Evolutionary conservation across 352 stramenopile species (phyloP), one percentile per base, ranked within the genome.

Genomic region (Aphanomyces stellatus): DNA sequence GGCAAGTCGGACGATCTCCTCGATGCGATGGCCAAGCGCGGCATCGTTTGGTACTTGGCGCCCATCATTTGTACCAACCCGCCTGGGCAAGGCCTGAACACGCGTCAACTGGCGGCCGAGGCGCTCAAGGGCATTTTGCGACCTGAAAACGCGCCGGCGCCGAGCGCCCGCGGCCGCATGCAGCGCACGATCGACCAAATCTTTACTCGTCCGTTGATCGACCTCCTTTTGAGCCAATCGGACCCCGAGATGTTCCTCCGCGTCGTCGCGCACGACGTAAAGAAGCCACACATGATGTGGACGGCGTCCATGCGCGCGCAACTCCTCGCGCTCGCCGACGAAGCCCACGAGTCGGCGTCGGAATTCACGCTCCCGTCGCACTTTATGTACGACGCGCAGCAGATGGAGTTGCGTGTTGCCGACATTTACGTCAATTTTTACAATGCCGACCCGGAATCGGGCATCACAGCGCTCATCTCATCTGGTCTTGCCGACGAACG

Each of bases 401-500:
- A 88, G 64, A 79, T 91, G 71, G 86, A 94, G 57, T 60, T 94
- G 33, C 91, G 86, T 31, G 84, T 94, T 2, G 86, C 86, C 19
- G 86, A 85, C 19, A 93, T 94, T 62, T 94, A 91, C 73, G 86
- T 94, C 22, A 94, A 94, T 69, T 94, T 88, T 35, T 94, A 90
- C 75, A 94, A 94, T 70, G 82, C 90, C 62, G 89, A 88, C 56
- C 84, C 86, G 8, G 81, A 93, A 53, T 74, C 75, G 53, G 82
- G 80, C 10, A 81, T 94, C 31, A 69, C 85, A 4, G 77, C 86
- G 15, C 84, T 91, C 63, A 90, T 94, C 19, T 63, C 55, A 34
- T 49, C 55, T 17, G 55, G 55, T 19, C 30, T 42, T 33, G 31
- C 55, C 2, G 34, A 49, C 30, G 55, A 43, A 42, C 31, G 55